Conservation (phyloP, 345 rosid genomes). For the Triadica sebifera region DNA sequence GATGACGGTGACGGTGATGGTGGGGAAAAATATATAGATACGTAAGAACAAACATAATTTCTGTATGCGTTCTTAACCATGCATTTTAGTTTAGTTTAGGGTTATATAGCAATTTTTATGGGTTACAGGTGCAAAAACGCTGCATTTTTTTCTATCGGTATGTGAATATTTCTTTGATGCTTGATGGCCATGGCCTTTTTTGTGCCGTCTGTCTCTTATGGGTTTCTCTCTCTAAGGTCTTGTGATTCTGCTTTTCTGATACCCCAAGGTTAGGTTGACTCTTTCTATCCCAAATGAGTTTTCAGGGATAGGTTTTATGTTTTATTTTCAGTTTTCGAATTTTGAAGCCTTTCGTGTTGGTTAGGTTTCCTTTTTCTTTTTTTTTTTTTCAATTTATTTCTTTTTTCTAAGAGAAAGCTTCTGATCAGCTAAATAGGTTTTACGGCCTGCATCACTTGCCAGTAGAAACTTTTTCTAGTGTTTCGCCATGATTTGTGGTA, state of each 20-base stretch:
- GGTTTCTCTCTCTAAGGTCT: background rate
- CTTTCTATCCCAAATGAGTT: background rate
- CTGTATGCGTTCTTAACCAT: no score
- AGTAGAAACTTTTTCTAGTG: background rate
- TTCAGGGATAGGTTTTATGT: background rate
- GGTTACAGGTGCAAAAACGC: background rate
- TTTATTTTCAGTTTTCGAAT: background rate
- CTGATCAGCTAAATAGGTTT: background rate
- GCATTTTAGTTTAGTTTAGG: background rate
- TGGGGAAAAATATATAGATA: background rate
- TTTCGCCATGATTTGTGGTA: background rate
- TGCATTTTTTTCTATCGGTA: background rate
- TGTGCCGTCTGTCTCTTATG: no score
- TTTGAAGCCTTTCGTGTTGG: background rate
- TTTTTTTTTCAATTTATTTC: background rate
- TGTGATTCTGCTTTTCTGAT: background rate
- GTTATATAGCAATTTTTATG: background rate
- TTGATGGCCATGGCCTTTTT: no score
- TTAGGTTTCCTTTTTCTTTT: background rate
- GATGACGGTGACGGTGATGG: conserved; percentile 4
- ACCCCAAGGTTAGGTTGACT: background rate
- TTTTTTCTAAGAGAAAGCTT: background rate
- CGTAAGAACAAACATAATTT: background rate
- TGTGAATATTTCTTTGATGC: background rate
- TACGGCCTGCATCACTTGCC: background rate